phyloP scores from a whole-genome alignment of 495 filamentous ascomycete species.

The Aspergillus incahuasiensis region DNA sequence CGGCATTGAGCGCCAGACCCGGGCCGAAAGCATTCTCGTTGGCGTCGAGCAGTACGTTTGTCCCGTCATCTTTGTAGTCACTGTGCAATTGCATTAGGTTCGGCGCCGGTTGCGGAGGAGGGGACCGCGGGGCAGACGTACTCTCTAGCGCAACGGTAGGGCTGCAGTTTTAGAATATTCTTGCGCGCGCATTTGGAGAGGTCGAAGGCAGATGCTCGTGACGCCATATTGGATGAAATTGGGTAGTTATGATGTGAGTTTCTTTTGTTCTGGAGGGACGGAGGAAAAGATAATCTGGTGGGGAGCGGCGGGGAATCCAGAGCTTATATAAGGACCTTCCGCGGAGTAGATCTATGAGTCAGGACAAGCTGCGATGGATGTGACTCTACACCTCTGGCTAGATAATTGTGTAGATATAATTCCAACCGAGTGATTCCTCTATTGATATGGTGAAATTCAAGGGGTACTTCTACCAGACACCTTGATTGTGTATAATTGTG shows the following conservation, averaged over 20 bases:
- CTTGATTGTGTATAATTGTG: not conserved
- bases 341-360: conserved; percentile 4
- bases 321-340: not conserved
- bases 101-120: conserved; percentile 1
- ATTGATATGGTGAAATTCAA: not conserved
- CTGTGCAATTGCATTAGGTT: conserved; percentile 47
- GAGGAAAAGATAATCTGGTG: conserved; percentile 7
- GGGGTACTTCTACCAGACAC: not conserved
- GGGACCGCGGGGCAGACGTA: conserved; percentile 38
- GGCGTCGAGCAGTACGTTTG: conserved; percentile 92
- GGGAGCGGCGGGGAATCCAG: conserved; percentile 4
- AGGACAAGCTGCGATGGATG: not conserved
- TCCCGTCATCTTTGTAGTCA: conserved; percentile 99
- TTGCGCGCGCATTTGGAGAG: conserved; percentile 74
- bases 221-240: conserved; percentile 31
- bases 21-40: conserved; percentile 98
- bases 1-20: conserved; percentile 46
- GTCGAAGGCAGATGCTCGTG: conserved; percentile 56
- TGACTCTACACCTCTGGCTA: not conserved
- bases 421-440: not conserved
- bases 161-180: conserved; percentile 77
- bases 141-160: conserved; percentile 83
- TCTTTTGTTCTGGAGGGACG: not conserved
- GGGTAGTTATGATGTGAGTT: not conserved
- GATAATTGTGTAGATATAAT: not conserved